These are phyloP conservation scores for Bothriochloa decipiens DNA, from an alignment of 176 grass and related monocot genomes.

Conservation along the genomic window DNA sequence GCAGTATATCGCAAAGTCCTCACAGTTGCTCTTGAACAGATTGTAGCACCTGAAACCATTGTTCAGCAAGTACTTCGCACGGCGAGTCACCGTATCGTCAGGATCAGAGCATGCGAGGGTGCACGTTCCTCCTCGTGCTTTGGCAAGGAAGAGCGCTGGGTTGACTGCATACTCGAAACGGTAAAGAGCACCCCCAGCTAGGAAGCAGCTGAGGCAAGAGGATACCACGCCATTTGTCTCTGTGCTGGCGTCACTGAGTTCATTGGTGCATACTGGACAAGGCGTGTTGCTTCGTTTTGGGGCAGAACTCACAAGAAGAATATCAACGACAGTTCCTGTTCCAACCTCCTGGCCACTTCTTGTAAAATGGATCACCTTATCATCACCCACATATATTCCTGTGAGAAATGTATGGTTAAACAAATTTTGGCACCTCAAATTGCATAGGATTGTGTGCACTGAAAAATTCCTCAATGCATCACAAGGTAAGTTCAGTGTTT, in stretches of 20 bases:
- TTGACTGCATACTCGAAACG: slow-evolving; percentile 68
- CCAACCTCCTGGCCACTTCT: slow-evolving; percentile 71
- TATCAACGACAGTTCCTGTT: slow-evolving; percentile 71
- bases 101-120: slow-evolving; percentile 58
- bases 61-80: slow-evolving; percentile 57
- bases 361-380: slow-evolving; percentile 79
- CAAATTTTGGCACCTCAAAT: not conserved
- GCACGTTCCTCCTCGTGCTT: slow-evolving; percentile 74
- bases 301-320: slow-evolving; percentile 56
- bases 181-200: slow-evolving; percentile 64
- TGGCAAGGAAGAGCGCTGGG: slow-evolving; percentile 62
- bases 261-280: slow-evolving; percentile 46
- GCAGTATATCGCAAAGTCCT: slow-evolving; percentile 84
- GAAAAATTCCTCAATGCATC: not conserved
- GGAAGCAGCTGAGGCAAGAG: slow-evolving; percentile 74
- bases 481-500: not conserved
- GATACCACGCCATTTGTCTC: slow-evolving; percentile 54
- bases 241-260: not conserved
- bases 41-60: slow-evolving; percentile 78
- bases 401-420: slow-evolving; percentile 11
- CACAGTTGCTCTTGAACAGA: slow-evolving; percentile 79
- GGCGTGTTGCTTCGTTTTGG: slow-evolving; percentile 38
- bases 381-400: slow-evolving; percentile 78
- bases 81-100: slow-evolving; percentile 41
- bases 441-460: not conserved